Percentiles rank a stretch among this genome's conserved stretches.
Evolutionary conservation across 148 eudicot species (phyloP).

Genomic region (Arctostaphylos glauca): DNA sequence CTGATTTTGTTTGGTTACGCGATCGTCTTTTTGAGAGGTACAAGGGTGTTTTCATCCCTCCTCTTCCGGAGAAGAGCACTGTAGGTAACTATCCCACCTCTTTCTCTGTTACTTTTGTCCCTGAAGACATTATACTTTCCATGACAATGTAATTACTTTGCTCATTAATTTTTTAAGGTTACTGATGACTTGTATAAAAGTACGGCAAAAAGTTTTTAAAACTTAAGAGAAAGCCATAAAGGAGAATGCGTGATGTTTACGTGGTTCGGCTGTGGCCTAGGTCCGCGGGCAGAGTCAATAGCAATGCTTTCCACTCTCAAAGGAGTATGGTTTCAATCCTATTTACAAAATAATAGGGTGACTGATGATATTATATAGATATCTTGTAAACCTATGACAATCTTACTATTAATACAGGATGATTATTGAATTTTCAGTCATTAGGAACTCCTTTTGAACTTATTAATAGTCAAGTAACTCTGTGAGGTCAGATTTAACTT

Average conservation of each 20-base stretch:
- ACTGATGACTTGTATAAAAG: not conserved
- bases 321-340: no score
- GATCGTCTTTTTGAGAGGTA: slow-evolving; percentile 95
- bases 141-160: not conserved
- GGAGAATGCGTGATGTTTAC: no score
- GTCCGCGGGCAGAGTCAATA: no score
- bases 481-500: no score
- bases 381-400: no score
- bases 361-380: no score
- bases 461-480: not conserved
- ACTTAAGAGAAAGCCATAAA: no score
- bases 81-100: slow-evolving; percentile 57
- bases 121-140: not conserved
- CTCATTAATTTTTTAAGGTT: not conserved
- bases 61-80: slow-evolving; percentile 98
- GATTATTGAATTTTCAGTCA: not conserved
- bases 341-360: no score
- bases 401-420: no score
- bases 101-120: not conserved
- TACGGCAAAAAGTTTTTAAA: no score
- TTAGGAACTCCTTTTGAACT: not conserved
- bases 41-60: slow-evolving; percentile 95
- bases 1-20: slow-evolving; percentile 90
- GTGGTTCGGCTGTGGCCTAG: no score
- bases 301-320: no score